Conservation (phyloP, 495 filamentous ascomycete species). For the Penicillium arizonense region DNA sequence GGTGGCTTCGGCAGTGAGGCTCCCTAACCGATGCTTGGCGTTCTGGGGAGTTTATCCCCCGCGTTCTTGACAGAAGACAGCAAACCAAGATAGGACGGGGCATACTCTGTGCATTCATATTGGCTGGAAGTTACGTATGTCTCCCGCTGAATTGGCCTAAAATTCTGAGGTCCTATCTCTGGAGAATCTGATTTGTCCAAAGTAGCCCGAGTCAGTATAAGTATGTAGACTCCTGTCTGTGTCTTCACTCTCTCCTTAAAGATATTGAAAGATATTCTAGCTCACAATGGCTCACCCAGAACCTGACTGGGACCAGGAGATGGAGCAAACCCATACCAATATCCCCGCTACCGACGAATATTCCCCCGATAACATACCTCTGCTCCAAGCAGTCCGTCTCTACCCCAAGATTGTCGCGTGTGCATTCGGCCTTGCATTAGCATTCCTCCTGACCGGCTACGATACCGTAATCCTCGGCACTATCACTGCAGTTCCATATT, state of each 20-base stretch:
- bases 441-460: conserved; percentile 42
- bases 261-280: neutral
- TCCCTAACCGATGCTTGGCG: neutral
- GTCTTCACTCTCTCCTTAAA: neutral
- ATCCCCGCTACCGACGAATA: neutral
- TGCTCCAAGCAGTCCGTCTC: conserved; percentile 11
- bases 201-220: neutral
- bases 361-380: neutral
- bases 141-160: neutral
- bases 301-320: neutral
- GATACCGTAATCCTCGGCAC: conserved; percentile 44
- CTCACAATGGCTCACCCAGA: neutral
- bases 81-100: neutral
- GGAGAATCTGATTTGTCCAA: neutral
- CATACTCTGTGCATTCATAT: neutral
- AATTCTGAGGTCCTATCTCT: neutral
- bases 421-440: conserved; percentile 23
- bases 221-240: neutral
- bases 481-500: conserved; percentile 41
- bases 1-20: conserved; percentile 9
- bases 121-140: neutral
- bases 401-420: conserved; percentile 25
- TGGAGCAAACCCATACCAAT: neutral
- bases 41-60: conserved; percentile 4
- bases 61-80: conserved; percentile 2